Conservation (phyloP, 2,329 filamentous ascomycete species). For the Fusarium annulatum region DNA sequence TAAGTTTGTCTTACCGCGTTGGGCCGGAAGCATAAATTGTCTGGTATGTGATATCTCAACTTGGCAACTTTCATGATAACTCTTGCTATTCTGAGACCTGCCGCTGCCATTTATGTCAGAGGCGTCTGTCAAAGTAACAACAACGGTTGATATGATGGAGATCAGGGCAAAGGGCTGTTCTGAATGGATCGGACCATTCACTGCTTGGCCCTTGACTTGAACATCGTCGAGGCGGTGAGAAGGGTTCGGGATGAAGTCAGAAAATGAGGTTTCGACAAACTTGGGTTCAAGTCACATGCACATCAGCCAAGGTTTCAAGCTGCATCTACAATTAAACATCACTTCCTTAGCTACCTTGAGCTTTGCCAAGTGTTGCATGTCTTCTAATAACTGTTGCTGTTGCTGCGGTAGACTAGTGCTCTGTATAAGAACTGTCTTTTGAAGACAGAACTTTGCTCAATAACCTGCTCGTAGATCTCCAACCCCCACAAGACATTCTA, state of each 20-base stretch:
- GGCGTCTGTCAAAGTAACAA: neutral
- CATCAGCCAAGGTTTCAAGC: neutral
- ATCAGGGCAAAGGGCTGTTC: neutral
- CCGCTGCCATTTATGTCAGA: neutral
- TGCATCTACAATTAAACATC: too few relatives aligned
- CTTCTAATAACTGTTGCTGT: neutral
- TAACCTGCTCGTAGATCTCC: too few relatives aligned
- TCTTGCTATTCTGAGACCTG: neutral
- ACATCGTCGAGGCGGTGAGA: neutral
- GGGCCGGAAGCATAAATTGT: neutral
- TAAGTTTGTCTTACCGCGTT: neutral
- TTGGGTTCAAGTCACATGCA: rapidly evolving
- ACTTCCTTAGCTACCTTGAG: rapidly evolving
- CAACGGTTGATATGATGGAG: neutral
- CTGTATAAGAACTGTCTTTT: neutral
- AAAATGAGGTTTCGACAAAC: neutral
- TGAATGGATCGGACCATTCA: neutral
- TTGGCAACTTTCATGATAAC: neutral
- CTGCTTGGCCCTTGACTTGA: neutral
- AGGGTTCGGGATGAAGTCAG: too few relatives aligned
- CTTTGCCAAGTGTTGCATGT: neutral
- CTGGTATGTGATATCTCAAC: slow-evolving; percentile 25
- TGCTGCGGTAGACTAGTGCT: neutral
- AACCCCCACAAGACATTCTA: neutral
- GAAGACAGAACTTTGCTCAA: neutral